These are phyloP conservation scores for Xerocomellus chrysenteron DNA, from an alignment of 768 basidiomycete species.

Conservation along the genomic window DNA sequence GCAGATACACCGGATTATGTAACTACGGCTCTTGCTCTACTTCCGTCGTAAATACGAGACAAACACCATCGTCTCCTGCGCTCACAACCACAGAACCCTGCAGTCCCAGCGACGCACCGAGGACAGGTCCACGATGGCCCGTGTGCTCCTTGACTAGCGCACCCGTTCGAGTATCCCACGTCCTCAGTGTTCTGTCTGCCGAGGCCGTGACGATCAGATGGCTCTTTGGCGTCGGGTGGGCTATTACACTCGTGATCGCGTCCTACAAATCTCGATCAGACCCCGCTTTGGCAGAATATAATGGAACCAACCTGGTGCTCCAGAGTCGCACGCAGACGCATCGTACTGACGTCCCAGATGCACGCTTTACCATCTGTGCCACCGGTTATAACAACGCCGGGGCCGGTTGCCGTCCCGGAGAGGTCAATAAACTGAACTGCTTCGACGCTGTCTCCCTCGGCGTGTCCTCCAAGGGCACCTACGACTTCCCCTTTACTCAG, in stretches of 20 bases:
- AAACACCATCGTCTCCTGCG: constrained; percentile 87
- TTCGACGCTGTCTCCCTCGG: constrained; percentile 87
- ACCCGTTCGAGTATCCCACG: constrained; percentile 93
- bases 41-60: constrained; percentile 78
- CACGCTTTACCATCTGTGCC: constrained; percentile 93
- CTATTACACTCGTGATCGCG: constrained; percentile 77
- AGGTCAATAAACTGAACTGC: constrained; percentile 82
- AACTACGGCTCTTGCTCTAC: constrained; percentile 16
- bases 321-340: constrained; percentile 77
- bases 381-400: constrained; percentile 71
- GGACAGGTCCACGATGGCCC: constrained; percentile 78
- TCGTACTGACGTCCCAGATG: constrained; percentile 91
- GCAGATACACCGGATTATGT: constrained; percentile 19
- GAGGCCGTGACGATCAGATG: constrained; percentile 84
- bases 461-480: constrained; percentile 75
- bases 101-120: constrained; percentile 70
- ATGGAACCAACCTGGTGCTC: constrained; percentile 66
- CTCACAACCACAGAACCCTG: constrained; percentile 76
- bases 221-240: constrained; percentile 70
- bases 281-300: too few species aligned
- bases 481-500: constrained; percentile 85
- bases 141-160: constrained; percentile 72
- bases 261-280: constrained; percentile 52
- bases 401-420: constrained; percentile 50
- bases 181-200: constrained; percentile 81